phyloP scores from a whole-genome alignment of 495 filamentous ascomycete species.

The Hypoxylon lenormandii region DNA sequence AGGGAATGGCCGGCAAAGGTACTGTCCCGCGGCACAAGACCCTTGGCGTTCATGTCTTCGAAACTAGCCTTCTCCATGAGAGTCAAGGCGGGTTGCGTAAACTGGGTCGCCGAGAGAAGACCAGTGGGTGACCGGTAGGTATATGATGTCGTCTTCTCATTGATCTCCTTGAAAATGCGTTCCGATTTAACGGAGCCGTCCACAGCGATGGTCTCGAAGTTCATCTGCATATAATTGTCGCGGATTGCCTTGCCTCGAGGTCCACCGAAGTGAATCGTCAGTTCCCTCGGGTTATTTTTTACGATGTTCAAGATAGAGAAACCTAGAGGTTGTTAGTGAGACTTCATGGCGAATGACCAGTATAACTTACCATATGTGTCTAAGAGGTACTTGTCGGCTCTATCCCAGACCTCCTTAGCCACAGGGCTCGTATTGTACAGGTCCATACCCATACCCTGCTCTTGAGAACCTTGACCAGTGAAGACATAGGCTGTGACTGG shows the following conservation, averaged over 20 bases:
- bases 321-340: slow-evolving; percentile 67
- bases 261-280: slow-evolving; percentile 98
- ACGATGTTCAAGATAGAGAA: slow-evolving; percentile 98
- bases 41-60: slow-evolving; percentile 98
- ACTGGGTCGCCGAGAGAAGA: slow-evolving; percentile 96
- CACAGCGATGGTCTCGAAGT: slow-evolving; percentile 91
- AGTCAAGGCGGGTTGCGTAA: slow-evolving; percentile 96
- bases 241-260: slow-evolving; percentile 96
- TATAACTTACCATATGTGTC: slow-evolving; percentile 90
- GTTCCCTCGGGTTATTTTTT: slow-evolving; percentile 98
- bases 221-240: slow-evolving; percentile 99
- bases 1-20: slow-evolving; percentile 98
- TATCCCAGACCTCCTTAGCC: slow-evolving; percentile 97
- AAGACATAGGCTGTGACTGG: slow-evolving; percentile 98
- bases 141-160: slow-evolving; percentile 90
- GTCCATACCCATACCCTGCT: slow-evolving; percentile 99
- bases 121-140: slow-evolving; percentile 96
- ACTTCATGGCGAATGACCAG: not conserved
- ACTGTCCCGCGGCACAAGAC: slow-evolving; percentile 93
- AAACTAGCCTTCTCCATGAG: slow-evolving; percentile 99
- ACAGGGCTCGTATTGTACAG: slow-evolving; percentile 91
- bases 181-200: slow-evolving; percentile 96
- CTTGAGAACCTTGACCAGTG: slow-evolving; percentile 96
- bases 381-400: slow-evolving; percentile 96
- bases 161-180: slow-evolving; percentile 98